Base-by-base conservation (phyloP, 805 yeast genomes). In the Kluyveromyces wickerhamii region DNA sequence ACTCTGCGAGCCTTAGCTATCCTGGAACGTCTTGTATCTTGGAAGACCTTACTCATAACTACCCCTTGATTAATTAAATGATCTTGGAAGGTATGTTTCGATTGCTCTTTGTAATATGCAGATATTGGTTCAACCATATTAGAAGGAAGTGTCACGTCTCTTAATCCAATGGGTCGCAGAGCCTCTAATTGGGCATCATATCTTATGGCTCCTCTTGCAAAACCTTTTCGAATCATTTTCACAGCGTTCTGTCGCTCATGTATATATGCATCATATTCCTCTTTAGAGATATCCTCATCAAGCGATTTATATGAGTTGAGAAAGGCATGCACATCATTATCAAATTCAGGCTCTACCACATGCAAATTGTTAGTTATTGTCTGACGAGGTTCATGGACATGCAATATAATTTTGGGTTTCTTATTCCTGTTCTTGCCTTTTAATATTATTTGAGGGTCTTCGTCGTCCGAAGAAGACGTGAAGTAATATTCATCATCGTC, bases 11-110 rank as follows among this genome's bases (percentile, higher is more conserved):
- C 75, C 44, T 77, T 69, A n/a, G 79, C 71, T 11, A 76, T 71
- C 42, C 80, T 82, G 17, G 72, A 70, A 38, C 66, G 74, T 37
- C 83, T 68, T 37, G 72, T 68, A 41, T 79, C 88, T 33, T 71
- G 74, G 40, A 86, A 75, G 8, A 84, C 58, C 43, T 74, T 79
- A 4, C 95, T 72, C 45, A 85, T 72, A 28, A 74, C 68, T 18
- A 77, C 54, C 2, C 88, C 94, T 43, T 89, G 97, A 1, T 78
- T 71, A 0, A 86, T 56, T 19, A 92, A 60, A 54, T 83, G 79
- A 48, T 88, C 96, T 29, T 72, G 71, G 48, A 74, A 79, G 0
- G 88, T 73, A 11, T 66, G 66, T 12, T 52, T 44, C 27, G 57
- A 57, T 38, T 49, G 63, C 38, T 59, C 57, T 30, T 57, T 59